Base-by-base conservation (phyloP, 305 asterid genomes). In the Fraxinus nigra region DNA sequence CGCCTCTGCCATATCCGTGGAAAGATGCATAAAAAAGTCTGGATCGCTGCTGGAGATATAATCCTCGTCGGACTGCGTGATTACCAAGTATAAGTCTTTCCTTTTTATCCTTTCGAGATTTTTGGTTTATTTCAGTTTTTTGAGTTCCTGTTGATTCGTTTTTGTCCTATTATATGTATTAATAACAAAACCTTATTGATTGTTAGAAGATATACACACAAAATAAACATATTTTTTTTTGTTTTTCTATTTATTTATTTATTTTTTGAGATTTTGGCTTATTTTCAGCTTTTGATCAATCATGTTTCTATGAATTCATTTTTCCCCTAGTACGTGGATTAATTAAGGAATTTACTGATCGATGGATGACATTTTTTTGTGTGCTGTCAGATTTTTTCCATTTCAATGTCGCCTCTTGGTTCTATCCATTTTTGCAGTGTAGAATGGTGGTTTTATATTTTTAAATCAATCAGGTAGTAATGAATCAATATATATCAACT, bases 41-140 rank as follows among this genome's bases (percentile, higher is more conserved):
- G 98, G 98, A 93, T 95, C 85, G 98, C 98, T 69, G 97, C 97
- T 82, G 97, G 97, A 8, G 98, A 95, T 82, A 95, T 95, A 79
- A 87, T 95, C 84, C 98, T 95, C 83, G 98, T 95, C 48, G 98
- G 98, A 9, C 97, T 95, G 79, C 98, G 98, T 56, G 98, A 95
- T 80, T 95, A 93, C 84, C 98, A 95, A 96, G 98, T 91, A 56
- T 1, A 24, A 54, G 24, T n/a, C 9, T 16, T 51, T 16, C 22
- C 9, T 51, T 51, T 46, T 11, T 46, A 51, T 54, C 63, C 24
- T 51, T 16, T 2, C 1, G 65, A 54, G 65, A 54, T 54, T n/a
- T 54, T 54, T 54, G 10, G 24, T 5, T 51, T 51, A n/a, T 51
- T 51, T 51, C 24, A 51, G 22, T n/a, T 16, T 48, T 51, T 51